These are phyloP conservation scores for Pythium scleroteichum DNA, from an alignment of 352 stramenopile species.

Conservation along the genomic window DNA sequence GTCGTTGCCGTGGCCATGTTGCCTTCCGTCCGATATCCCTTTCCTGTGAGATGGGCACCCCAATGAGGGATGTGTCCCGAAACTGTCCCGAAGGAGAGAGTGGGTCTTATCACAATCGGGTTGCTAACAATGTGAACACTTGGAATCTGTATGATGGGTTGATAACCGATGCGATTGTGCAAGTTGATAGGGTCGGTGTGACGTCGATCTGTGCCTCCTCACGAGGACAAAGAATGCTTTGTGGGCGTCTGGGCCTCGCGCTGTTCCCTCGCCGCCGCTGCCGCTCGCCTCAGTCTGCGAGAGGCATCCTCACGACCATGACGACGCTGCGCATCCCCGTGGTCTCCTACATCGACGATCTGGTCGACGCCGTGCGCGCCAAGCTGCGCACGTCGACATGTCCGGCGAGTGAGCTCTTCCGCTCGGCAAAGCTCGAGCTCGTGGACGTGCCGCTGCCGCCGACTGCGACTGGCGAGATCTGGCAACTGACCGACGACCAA, in stretches of 20 bases:
- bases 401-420: slow-evolving; percentile 45
- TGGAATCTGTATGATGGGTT: too few relatives aligned
- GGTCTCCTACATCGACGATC: slow-evolving; percentile 49
- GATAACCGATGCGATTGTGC: too few relatives aligned
- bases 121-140: too few relatives aligned
- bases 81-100: background rate
- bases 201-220: too few relatives aligned
- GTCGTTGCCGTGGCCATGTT: background rate
- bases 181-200: too few relatives aligned
- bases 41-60: background rate
- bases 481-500: slow-evolving; percentile 39
- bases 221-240: background rate
- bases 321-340: slow-evolving; percentile 45
- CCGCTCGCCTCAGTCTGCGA: slow-evolving; percentile 6
- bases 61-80: background rate
- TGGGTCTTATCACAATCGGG: too few relatives aligned
- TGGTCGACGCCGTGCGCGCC: slow-evolving; percentile 41
- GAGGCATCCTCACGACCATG: slow-evolving; percentile 1
- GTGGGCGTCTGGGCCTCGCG: background rate
- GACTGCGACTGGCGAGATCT: slow-evolving; percentile 21
- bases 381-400: slow-evolving; percentile 31
- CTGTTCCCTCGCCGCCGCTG: background rate
- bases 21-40: background rate
- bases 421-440: slow-evolving; percentile 42
- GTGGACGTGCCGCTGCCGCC: slow-evolving; percentile 31